Evolutionary conservation across 1,284 basidiomycete species (phyloP).

Genomic region (Lentinus polychrous): DNA sequence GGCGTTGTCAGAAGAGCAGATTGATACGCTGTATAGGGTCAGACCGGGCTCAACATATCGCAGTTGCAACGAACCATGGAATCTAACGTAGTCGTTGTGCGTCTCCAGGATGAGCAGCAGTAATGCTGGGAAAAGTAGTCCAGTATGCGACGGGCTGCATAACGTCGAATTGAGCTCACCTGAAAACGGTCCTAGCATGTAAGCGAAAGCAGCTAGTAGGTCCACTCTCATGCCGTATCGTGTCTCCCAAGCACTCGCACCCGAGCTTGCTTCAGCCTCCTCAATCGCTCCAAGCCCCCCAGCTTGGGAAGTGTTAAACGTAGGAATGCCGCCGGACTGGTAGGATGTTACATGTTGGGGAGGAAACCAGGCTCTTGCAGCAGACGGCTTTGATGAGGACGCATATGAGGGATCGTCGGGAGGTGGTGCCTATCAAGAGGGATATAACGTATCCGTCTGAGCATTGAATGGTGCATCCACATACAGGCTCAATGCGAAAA

Average conservation of each 20-base stretch:
- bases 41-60: constrained; percentile 7
- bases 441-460: background rate
- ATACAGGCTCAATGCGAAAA: background rate
- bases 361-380: constrained; percentile 51
- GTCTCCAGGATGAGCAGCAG: constrained; percentile 70
- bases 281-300: constrained; percentile 33
- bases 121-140: constrained; percentile 40
- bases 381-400: constrained; percentile 21
- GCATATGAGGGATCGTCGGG: constrained; percentile 46
- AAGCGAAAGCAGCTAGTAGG: constrained; percentile 59
- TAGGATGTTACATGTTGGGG: constrained; percentile 42
- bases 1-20: constrained; percentile 69
- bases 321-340: constrained; percentile 64
- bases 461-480: background rate
- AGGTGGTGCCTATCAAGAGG: constrained; percentile 46
- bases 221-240: constrained; percentile 67
- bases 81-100: constrained; percentile 74
- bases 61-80: constrained; percentile 50
- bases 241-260: constrained; percentile 66
- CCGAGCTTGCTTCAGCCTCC: constrained; percentile 41
- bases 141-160: background rate
- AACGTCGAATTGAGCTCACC: constrained; percentile 36
- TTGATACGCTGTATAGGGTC: constrained; percentile 55
- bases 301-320: constrained; percentile 42
- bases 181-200: constrained; percentile 68